phyloP scores from a whole-genome alignment of 495 filamentous ascomycete species.

The Clohesyomyces aquaticus region DNA sequence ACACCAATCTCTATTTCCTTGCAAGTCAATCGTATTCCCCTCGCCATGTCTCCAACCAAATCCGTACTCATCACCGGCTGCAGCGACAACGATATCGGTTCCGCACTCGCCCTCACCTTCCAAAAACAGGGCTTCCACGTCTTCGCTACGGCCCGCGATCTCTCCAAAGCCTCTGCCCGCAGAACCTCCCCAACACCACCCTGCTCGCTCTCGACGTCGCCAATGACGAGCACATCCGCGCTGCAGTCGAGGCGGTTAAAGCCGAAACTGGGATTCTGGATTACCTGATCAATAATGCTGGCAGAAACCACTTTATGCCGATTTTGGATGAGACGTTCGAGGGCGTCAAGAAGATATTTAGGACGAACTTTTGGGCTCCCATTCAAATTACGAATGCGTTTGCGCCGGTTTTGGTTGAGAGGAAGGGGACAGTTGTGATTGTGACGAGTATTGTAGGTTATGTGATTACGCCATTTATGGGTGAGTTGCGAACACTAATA shows the following conservation, averaged over 20 bases:
- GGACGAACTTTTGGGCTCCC: constrained; percentile 19
- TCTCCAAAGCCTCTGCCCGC: constrained; percentile 40
- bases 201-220: constrained; percentile 29
- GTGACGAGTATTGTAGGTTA: constrained; percentile 1
- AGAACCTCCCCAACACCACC: constrained; percentile 32
- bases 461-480: constrained; percentile 8
- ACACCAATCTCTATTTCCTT: too few relatives aligned
- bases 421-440: constrained; percentile 13
- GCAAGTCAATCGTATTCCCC: too few relatives aligned
- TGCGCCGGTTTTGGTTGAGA: constrained; percentile 27
- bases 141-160: constrained; percentile 50
- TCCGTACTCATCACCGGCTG: constrained; percentile 57
- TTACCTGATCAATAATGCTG: constrained; percentile 54
- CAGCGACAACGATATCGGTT: constrained; percentile 52
- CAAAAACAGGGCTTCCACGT: constrained; percentile 49
- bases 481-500: not conserved
- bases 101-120: constrained; percentile 50
- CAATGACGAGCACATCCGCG: constrained; percentile 21
- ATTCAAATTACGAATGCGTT: constrained; percentile 31
- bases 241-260: constrained; percentile 21
- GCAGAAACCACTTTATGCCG: constrained; percentile 43
- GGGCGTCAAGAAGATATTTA: constrained; percentile 41
- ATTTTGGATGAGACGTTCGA: constrained; percentile 47
- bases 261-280: constrained; percentile 41
- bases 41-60: too few relatives aligned